Conservation (phyloP, 257 asterid species). For the Coffea eugenioides region DNA sequence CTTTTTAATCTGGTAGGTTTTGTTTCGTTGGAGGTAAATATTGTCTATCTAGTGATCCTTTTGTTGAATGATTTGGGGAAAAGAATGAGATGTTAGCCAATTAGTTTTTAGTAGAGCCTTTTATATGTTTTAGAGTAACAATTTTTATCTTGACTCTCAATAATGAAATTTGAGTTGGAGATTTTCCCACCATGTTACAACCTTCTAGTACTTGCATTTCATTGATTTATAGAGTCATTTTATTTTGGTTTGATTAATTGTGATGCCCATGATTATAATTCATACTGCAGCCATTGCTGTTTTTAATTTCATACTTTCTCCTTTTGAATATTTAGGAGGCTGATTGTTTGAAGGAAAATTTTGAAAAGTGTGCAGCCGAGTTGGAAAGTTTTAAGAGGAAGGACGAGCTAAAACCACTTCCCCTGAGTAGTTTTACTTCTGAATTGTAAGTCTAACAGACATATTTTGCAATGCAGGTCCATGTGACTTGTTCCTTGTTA, state of each 20-base stretch:
- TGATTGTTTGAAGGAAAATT: constrained; percentile 57
- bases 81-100: not conserved
- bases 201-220: not conserved
- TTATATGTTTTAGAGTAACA: not conserved
- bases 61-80: too few species aligned
- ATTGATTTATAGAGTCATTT: not conserved
- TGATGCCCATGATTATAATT: not conserved
- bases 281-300: not conserved
- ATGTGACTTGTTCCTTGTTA: not conserved
- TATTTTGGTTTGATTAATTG: not conserved
- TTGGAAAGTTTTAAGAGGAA: constrained; percentile 56
- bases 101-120: not conserved
- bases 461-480: not conserved
- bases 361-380: constrained; percentile 46
- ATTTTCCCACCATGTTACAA: not conserved
- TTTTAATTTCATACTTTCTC: not conserved
- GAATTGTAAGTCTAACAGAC: constrained; percentile 48
- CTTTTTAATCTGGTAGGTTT: not conserved
- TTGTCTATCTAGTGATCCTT: not conserved
- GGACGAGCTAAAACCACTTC: constrained; percentile 45
- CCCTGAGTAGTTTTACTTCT: constrained; percentile 52
- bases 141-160: not conserved
- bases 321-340: constrained; percentile 47
- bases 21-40: too few species aligned
- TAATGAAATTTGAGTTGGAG: not conserved